phyloP scores from a whole-genome alignment of 257 asterid genomes.

The Solanum chmielewskii region DNA sequence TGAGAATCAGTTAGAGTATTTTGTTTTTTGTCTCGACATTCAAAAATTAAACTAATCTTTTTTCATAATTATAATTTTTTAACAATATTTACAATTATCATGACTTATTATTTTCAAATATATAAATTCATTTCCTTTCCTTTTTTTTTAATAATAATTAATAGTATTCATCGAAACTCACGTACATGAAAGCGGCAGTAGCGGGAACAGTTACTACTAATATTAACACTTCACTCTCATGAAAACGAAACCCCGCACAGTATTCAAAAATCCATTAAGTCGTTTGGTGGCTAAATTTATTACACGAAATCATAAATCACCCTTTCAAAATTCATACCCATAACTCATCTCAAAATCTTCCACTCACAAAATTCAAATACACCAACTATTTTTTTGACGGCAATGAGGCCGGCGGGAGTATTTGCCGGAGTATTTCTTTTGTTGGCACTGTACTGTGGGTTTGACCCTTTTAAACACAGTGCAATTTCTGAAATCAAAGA shows the following conservation, averaged over 20 bases:
- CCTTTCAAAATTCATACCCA: background rate
- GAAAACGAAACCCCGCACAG: background rate
- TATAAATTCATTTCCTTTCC: no score
- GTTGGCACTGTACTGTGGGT: constrained; percentile 63
- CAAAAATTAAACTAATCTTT: background rate
- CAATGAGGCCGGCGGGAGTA: constrained; percentile 33
- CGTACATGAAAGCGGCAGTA: background rate
- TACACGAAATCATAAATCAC: background rate
- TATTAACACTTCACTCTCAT: background rate
- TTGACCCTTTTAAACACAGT: constrained; percentile 73
- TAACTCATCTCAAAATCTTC: background rate
- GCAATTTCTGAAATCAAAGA: constrained; percentile 57
- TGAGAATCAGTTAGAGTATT: no score
- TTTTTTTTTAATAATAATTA: no score
- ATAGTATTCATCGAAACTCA: background rate
- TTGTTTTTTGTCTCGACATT: background rate
- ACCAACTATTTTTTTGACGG: background rate
- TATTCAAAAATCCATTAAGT: background rate
- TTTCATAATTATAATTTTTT: no score
- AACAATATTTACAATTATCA: no score
- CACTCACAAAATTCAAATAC: background rate
- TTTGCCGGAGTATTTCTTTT: constrained; percentile 39
- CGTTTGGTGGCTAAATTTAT: background rate
- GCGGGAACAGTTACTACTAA: background rate
- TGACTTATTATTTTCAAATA: no score